phyloP scores from a whole-genome alignment of 1,284 basidiomycete genomes.

The Omphalotus olearius region DNA sequence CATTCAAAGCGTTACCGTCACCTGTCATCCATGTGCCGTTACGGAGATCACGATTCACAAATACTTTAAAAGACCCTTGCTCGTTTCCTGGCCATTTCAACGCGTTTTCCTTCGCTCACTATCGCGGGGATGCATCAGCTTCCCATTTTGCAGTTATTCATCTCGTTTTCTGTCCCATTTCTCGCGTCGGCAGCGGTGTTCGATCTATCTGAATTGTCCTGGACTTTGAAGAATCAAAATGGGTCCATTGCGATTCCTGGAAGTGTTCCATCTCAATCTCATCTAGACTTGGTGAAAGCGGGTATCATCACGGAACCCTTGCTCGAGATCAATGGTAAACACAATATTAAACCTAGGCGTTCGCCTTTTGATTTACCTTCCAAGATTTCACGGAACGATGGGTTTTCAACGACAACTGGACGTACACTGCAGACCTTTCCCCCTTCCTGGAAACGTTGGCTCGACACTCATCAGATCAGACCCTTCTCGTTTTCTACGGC shows the following conservation, averaged over 20 bases:
- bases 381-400: constrained; percentile 54
- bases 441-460: constrained; percentile 31
- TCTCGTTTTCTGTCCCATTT: background rate
- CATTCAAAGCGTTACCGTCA: too few relatives aligned
- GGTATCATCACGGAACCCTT: constrained; percentile 54
- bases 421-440: constrained; percentile 51
- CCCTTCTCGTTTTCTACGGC: constrained; percentile 55
- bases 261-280: constrained; percentile 48
- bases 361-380: background rate
- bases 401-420: constrained; percentile 59
- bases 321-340: constrained; percentile 49
- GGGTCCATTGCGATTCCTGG: constrained; percentile 51
- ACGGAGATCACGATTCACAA: too few relatives aligned
- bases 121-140: too few relatives aligned
- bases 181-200: constrained; percentile 25
- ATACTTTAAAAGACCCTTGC: too few relatives aligned
- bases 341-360: background rate
- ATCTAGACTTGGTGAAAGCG: constrained; percentile 48
- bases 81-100: too few relatives aligned
- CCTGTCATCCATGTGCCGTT: too few relatives aligned
- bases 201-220: constrained; percentile 41
- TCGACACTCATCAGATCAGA: constrained; percentile 22
- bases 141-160: too few relatives aligned
- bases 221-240: constrained; percentile 52
- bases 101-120: too few relatives aligned